Conservation (phyloP, 345 rosid genomes). For the Dipteronia dyeriana region DNA sequence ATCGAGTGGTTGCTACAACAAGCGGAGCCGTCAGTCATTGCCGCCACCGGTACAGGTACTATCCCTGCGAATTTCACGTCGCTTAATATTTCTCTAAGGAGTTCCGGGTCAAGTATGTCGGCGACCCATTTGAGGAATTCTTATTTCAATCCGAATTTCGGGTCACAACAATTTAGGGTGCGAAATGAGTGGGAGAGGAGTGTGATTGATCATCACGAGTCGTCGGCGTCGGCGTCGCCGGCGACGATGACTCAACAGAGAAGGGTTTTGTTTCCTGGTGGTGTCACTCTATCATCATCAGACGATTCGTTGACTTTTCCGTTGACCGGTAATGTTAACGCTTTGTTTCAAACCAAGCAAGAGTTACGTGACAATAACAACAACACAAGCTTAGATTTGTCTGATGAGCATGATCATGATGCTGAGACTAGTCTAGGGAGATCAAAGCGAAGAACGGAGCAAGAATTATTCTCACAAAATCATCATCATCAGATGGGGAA, state of each 20-base stretch:
- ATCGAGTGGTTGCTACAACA: slow-evolving; percentile 89
- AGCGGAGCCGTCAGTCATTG: slow-evolving; percentile 89
- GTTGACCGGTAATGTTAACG: slow-evolving; percentile 19
- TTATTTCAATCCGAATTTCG: slow-evolving; percentile 45
- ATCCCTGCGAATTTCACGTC: slow-evolving; percentile 92
- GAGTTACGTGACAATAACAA: slow-evolving; percentile 26
- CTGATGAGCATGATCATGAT: slow-evolving; percentile 25
- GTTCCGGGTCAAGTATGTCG: slow-evolving; percentile 75
- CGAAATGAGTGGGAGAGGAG: slow-evolving; percentile 43
- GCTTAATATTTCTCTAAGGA: slow-evolving; percentile 81
- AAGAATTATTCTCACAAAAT: slow-evolving; percentile 24
- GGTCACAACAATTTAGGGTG: slow-evolving; percentile 33
- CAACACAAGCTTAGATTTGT: slow-evolving; percentile 20
- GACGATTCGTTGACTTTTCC: slow-evolving; percentile 27
- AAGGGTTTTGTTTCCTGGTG: slow-evolving; percentile 34
- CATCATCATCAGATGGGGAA: slow-evolving; percentile 58
- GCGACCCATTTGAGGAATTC: slow-evolving; percentile 64
- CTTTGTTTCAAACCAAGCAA: slow-evolving; percentile 42
- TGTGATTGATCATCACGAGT: slow-evolving; percentile 18
- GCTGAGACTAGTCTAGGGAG: slow-evolving; percentile 25
- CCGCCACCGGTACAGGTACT: slow-evolving; percentile 94
- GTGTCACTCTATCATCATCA: slow-evolving; percentile 25
- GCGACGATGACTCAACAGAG: slow-evolving; percentile 19
- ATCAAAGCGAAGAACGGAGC: slow-evolving; percentile 26
- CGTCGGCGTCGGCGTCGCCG: neutral